Evolutionary conservation across 257 asterid species (phyloP), one percentile per base, ranked within the genome.

Genomic region (Primulina huaijiensis): DNA sequence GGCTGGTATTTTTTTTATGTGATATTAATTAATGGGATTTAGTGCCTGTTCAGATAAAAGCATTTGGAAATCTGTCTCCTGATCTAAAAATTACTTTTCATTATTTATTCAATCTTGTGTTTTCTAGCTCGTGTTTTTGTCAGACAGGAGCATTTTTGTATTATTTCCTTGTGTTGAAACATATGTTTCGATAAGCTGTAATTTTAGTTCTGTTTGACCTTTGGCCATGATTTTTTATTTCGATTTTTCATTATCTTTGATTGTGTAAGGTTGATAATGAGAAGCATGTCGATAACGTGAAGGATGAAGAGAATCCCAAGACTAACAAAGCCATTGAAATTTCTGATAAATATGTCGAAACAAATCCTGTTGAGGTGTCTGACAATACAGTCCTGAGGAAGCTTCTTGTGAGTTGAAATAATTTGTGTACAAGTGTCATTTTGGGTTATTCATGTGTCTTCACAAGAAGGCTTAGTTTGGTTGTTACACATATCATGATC

Each of bases 331-430:
- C 82, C 34, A 64, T 60, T 7, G 86, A 80, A 75, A 38, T 74
- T 62, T 76, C 82, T 69, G 63, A 33, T 62, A 40, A 74, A 31
- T 80, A 78, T 30, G 83, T 31, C 65, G 89, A 82, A 75, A 71
- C 84, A 8, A 67, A 79, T 70, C 86, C 88, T 8, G 81, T 38
- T 76, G 83, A 77, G 75, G 76, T 50, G 70, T 35, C 85, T 0
- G 88, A 87, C 76, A 86, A 89, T 59, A 74, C 58, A 56, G 95
- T 89, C 77, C 78, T 93, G 64, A 84, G 87, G 87, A 90, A 86
- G 86, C 99, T 93, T 89, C 96, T 90, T 82, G 99, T 93, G 93
- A 93, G 99, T 90, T 83, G 66, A 79, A 65, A 77, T 75, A 76
- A 76, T 73, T 75, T 80, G 82, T 77, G 75, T 71, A 20, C 68